Conservation (phyloP, 768 basidiomycete species). For the Crucibulum laeve region DNA sequence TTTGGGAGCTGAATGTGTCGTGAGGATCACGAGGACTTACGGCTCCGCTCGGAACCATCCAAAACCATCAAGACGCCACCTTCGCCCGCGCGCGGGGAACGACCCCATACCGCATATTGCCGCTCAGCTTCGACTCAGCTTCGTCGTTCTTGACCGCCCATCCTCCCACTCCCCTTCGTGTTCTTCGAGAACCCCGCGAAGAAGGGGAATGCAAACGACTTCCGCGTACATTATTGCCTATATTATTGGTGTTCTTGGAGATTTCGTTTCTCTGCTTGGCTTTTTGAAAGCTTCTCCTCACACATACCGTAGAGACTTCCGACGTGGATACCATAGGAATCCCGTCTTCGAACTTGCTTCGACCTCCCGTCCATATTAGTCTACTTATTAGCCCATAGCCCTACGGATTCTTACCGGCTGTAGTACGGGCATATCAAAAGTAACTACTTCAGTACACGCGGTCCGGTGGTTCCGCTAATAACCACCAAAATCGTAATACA, state of each 20-base stretch:
- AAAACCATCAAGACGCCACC: too few relatives aligned
- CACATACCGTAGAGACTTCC: too few relatives aligned
- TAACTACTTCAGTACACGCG: not conserved
- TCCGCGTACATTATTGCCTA: slow-evolving; percentile 9
- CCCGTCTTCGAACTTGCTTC: not conserved
- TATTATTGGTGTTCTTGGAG: slow-evolving; percentile 6
- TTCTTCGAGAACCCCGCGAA: too few relatives aligned
- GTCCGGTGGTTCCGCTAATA: not conserved
- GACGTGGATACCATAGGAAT: not conserved
- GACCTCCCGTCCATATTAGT: not conserved
- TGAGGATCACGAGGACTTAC: too few relatives aligned
- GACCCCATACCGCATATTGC: too few relatives aligned
- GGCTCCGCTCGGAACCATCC: too few relatives aligned
- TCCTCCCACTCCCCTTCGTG: too few relatives aligned
- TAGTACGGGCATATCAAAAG: not conserved
- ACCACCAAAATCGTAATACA: not conserved
- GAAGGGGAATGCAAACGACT: not conserved
- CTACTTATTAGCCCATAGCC: not conserved
- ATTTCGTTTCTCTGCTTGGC: not conserved
- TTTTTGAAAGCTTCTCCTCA: too few relatives aligned
- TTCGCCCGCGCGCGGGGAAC: too few relatives aligned
- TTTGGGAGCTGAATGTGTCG: slow-evolving; percentile 40
- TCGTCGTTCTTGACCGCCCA: too few relatives aligned
- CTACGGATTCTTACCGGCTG: not conserved
- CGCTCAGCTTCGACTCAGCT: too few relatives aligned